Evolutionary conservation across 106 monocot genomes (phyloP).

Genomic region (Cymbidium sinense): DNA sequence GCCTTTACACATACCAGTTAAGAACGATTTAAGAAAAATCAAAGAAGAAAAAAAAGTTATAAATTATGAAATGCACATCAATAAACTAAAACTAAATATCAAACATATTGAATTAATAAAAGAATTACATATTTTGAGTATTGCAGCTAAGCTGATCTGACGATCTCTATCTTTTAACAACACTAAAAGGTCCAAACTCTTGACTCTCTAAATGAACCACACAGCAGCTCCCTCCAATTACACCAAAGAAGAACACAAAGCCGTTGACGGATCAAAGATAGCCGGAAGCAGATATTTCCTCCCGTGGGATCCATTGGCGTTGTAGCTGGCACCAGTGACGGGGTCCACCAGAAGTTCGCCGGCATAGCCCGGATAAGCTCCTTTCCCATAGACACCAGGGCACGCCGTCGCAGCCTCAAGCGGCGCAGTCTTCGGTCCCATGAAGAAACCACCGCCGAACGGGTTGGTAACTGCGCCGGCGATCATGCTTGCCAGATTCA

Average conservation of each 20-base stretch:
- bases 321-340: conserved; percentile 39
- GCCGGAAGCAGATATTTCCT: conserved; percentile 2
- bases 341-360: conserved; percentile 30
- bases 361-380: conserved; percentile 44
- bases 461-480: conserved; percentile 40
- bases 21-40: no score
- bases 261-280: neutral
- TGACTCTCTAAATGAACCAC: no score
- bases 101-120: no score
- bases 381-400: conserved; percentile 30
- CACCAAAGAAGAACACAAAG: neutral
- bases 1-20: no score
- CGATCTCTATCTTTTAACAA: no score
- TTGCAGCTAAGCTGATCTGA: no score
- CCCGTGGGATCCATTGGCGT: conserved; percentile 22
- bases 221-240: neutral
- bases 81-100: no score
- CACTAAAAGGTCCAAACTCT: no score
- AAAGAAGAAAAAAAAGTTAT: no score
- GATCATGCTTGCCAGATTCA: conserved; percentile 43
- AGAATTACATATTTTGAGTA: no score
- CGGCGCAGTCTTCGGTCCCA: conserved; percentile 31
- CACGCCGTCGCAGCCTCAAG: conserved; percentile 53
- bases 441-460: conserved; percentile 31
- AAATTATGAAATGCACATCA: no score